Percentiles rank a stretch among this genome's conserved stretches.
These are phyloP conservation scores for Vanrija sp. DNA, from an alignment of 1,284 basidiomycete species.

Conservation along the genomic window DNA sequence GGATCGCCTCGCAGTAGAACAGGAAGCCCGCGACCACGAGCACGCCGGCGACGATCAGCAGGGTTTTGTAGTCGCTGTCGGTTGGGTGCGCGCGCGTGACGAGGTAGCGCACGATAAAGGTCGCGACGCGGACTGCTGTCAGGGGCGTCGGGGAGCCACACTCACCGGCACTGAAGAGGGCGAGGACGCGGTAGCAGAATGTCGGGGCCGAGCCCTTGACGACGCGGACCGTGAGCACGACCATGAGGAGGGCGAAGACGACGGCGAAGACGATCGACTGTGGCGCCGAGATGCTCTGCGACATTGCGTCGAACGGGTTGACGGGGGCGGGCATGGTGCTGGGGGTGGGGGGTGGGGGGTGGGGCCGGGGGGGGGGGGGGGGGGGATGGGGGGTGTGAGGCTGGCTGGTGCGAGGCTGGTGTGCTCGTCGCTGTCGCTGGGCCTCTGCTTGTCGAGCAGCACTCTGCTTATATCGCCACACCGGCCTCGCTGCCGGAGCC, in stretches of 20 bases:
- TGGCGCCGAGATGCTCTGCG: no score
- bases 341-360: no score
- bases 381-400: no score
- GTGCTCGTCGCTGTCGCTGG: no score
- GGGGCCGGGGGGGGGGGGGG: no score
- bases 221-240: neutral
- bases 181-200: neutral
- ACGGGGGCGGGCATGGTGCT: no score
- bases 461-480: no score
- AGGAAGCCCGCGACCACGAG: conserved; percentile 7
- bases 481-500: no score
- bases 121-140: conserved; percentile 5
- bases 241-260: neutral
- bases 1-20: conserved; percentile 7
- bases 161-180: conserved; percentile 1
- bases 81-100: neutral
- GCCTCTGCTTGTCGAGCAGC: no score
- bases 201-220: neutral
- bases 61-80: neutral
- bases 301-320: no score
- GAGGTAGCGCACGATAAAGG: conserved; percentile 2
- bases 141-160: neutral
- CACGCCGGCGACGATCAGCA: conserved; percentile 8
- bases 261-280: neutral
- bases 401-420: no score